phyloP scores from a whole-genome alignment of 2,329 filamentous ascomycete species.

The Colletotrichum cereale region DNA sequence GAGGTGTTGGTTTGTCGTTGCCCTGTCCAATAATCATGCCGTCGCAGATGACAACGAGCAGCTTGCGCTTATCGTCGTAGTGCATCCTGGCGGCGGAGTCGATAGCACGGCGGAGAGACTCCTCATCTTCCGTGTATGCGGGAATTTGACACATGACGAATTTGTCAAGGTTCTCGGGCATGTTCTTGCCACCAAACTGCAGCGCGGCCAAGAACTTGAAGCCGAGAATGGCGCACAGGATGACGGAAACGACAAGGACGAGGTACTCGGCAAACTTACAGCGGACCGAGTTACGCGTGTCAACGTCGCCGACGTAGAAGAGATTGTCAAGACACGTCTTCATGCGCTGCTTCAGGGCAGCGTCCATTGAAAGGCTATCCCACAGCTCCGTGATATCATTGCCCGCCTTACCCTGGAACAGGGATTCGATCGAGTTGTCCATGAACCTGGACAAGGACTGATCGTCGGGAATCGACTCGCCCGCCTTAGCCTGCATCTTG shows the following conservation, averaged over 20 bases:
- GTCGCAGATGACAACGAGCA: conserved; percentile 92
- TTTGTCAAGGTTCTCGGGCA: conserved; percentile 97
- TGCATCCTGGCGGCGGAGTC: conserved; percentile 95
- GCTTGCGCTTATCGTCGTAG: conserved; percentile 98
- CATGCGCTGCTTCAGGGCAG: conserved; percentile 74
- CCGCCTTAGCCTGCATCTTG: conserved; percentile 67
- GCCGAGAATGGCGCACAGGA: conserved; percentile 84
- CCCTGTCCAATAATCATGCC: conserved; percentile 99
- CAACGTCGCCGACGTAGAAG: conserved; percentile 92
- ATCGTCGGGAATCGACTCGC: conserved; percentile 59
- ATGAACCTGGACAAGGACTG: conserved; percentile 81
- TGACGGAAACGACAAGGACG: conserved; percentile 83
- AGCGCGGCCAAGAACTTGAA: conserved; percentile 98
- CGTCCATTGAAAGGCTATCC: conserved; percentile 74
- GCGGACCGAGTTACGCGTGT: conserved; percentile 86
- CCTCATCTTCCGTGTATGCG: conserved; percentile 98
- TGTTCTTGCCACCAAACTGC: conserved; percentile 91
- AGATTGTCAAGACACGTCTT: conserved; percentile 89
- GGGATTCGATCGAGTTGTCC: conserved; percentile 76
- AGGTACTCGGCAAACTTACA: conserved; percentile 94
- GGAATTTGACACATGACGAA: conserved; percentile 98
- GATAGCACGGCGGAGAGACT: conserved; percentile 95
- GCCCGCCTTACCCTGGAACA: conserved; percentile 84
- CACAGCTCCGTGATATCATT: conserved; percentile 87
- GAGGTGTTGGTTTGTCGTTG: conserved; percentile 94